Evolutionary conservation across 1,139 yeast genomes (phyloP).

Genomic region (Blastobotrys serpentis): DNA sequence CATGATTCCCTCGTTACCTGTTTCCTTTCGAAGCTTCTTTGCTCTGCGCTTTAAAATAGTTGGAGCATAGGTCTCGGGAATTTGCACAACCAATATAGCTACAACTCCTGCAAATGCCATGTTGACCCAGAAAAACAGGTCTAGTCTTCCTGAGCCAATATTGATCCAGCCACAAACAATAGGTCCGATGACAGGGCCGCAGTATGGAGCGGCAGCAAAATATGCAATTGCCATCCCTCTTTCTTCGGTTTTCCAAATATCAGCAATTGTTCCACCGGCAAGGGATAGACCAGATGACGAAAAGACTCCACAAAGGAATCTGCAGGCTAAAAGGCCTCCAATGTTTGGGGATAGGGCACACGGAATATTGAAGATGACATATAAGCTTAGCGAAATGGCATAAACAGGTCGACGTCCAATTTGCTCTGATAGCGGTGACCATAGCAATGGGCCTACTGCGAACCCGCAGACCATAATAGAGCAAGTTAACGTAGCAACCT

Average conservation of each 20-base stretch:
- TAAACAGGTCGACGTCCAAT: constrained; percentile 86
- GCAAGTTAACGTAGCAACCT: constrained; percentile 75
- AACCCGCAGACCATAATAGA: constrained; percentile 90
- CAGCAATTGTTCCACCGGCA: constrained; percentile 90
- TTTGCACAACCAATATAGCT: constrained; percentile 60
- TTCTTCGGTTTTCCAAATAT: constrained; percentile 72
- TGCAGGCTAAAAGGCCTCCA: constrained; percentile 73
- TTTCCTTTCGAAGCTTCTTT: constrained; percentile 63
- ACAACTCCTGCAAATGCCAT: constrained; percentile 87
- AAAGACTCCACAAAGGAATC: constrained; percentile 86
- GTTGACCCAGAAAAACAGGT: constrained; percentile 81
- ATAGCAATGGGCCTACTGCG: constrained; percentile 79
- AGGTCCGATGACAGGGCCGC: constrained; percentile 93
- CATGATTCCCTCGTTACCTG: constrained; percentile 80
- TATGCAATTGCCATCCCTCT: constrained; percentile 89
- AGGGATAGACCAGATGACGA: constrained; percentile 79
- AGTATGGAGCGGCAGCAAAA: constrained; percentile 88
- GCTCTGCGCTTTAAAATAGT: constrained; percentile 77
- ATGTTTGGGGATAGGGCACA: constrained; percentile 85
- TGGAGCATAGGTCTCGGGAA: constrained; percentile 92
- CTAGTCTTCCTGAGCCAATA: constrained; percentile 64
- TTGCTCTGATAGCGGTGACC: constrained; percentile 89
- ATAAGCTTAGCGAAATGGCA: constrained; percentile 68
- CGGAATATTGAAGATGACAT: constrained; percentile 79
- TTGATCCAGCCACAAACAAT: constrained; percentile 82